A percentile compares a stretch with the other conserved stretches of the same genome.
Evolutionary conservation across 768 basidiomycete genomes (phyloP).

Genomic region (Amanita inopinata): DNA sequence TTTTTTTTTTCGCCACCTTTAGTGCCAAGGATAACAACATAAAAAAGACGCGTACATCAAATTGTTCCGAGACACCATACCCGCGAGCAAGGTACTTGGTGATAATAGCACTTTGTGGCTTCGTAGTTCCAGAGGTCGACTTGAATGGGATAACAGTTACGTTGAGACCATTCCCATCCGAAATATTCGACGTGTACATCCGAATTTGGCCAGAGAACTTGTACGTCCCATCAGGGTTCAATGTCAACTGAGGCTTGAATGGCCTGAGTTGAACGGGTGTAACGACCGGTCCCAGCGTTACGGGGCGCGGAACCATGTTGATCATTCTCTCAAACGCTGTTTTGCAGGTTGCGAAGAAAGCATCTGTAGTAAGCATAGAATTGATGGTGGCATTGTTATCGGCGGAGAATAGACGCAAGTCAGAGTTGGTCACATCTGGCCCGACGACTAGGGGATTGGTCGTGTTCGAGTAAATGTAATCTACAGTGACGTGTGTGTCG

Average conservation of each 20-base stretch:
- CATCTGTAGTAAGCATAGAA: background rate
- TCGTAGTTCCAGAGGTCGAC: background rate
- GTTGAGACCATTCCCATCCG: constrained; percentile 1
- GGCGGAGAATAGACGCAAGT: constrained; percentile 1
- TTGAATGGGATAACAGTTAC: background rate
- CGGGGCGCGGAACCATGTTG: background rate
- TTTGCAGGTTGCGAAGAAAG: background rate
- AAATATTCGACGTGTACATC: background rate
- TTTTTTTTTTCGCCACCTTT: background rate
- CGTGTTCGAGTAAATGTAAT: constrained; percentile 4
- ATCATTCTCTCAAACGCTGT: background rate
- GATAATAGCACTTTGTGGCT: background rate
- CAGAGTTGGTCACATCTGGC: background rate
- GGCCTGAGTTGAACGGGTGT: constrained; percentile 3
- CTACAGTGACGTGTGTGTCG: constrained; percentile 2
- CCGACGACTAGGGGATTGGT: constrained; percentile 2
- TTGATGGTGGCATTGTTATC: constrained; percentile 1
- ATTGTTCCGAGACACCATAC: background rate
- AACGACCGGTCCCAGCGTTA: background rate
- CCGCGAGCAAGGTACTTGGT: constrained; percentile 4
- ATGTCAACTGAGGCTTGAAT: background rate
- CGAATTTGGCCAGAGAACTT: constrained; percentile 1
- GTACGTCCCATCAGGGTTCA: background rate
- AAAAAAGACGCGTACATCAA: constrained; percentile 4
- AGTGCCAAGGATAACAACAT: background rate